Conservation (phyloP, 2,329 filamentous ascomycete species). For the Trichoderma gracile region DNA sequence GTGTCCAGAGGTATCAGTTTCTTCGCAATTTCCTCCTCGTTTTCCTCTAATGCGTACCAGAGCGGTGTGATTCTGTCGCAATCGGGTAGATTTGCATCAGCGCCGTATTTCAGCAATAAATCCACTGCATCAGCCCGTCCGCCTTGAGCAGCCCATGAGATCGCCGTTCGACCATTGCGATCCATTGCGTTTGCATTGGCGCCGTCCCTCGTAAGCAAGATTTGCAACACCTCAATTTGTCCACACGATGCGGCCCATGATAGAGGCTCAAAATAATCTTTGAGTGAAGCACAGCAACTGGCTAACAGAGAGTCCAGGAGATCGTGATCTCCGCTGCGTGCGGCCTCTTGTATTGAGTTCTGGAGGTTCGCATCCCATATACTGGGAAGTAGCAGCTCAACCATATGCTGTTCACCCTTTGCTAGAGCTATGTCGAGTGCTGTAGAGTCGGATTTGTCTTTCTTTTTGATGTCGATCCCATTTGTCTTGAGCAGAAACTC, state of each 20-base stretch:
- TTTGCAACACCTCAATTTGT: background rate
- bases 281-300: background rate
- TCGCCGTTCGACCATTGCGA: background rate
- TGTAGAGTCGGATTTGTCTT: background rate
- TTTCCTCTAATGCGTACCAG: background rate
- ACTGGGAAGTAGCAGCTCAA: background rate
- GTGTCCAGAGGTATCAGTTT: background rate
- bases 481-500: background rate
- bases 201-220: background rate
- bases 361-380: background rate
- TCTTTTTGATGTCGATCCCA: background rate
- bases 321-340: background rate
- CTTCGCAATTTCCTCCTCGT: background rate
- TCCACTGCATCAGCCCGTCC: background rate
- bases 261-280: background rate
- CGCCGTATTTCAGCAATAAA: background rate
- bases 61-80: background rate
- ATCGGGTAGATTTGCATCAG: background rate
- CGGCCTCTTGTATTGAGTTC: background rate
- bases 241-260: background rate
- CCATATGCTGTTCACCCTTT: accelerated
- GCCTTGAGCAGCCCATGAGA: background rate
- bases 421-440: background rate
- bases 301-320: background rate
- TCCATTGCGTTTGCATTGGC: background rate